These are phyloP conservation scores for Thelonectria olida DNA, from an alignment of 2,329 filamentous ascomycete genomes.

Conservation along the genomic window DNA sequence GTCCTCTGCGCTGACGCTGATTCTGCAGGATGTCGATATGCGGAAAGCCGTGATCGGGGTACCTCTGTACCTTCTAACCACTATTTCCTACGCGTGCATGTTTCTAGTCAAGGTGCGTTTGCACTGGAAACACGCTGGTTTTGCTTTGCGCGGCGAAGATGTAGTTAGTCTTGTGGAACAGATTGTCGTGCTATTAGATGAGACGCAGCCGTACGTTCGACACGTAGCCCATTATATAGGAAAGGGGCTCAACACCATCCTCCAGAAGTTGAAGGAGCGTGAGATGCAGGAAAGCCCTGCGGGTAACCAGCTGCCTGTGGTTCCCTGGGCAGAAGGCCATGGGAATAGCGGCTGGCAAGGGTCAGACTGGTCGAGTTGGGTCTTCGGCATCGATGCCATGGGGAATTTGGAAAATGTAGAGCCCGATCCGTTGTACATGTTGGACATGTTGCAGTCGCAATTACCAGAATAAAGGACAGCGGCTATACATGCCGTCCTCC, in stretches of 20 bases:
- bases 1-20: constrained; percentile 41
- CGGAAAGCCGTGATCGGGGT: constrained; percentile 43
- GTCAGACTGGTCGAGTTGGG: constrained; percentile 9
- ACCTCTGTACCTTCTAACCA: constrained; percentile 45
- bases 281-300: constrained; percentile 3
- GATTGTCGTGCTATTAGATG: constrained; percentile 35
- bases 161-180: constrained; percentile 39
- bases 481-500: no score
- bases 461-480: constrained; percentile 9
- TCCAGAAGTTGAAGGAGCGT: constrained; percentile 40
- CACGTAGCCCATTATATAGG: constrained; percentile 44
- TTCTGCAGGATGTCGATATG: constrained; percentile 44
- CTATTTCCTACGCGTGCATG: constrained; percentile 44
- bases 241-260: constrained; percentile 41
- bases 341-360: constrained; percentile 4
- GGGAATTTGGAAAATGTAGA: constrained; percentile 1
- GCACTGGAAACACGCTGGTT: constrained; percentile 41
- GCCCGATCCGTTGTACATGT: constrained; percentile 12
- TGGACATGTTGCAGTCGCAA: constrained; percentile 10
- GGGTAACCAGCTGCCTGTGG: not conserved
- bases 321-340: not conserved
- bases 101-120: constrained; percentile 46
- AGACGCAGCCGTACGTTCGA: constrained; percentile 38
- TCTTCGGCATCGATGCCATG: not conserved
- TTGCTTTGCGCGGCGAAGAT: constrained; percentile 44